Evolutionary conservation across 1,139 yeast species (phyloP), one percentile per base, ranked within the genome.

Genomic region (Taphrina pruni): DNA sequence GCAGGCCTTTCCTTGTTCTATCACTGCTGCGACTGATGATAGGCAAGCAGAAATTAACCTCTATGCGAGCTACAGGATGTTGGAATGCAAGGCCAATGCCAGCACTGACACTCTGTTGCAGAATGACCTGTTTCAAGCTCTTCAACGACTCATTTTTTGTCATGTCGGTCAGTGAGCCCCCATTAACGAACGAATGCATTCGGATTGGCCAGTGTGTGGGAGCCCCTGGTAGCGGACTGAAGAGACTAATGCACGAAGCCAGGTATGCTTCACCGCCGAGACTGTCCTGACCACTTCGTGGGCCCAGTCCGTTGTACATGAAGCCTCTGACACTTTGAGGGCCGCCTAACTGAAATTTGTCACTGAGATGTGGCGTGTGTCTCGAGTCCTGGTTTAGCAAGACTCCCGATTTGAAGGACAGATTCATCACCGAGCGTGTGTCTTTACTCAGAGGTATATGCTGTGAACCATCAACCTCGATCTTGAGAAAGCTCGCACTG

Each of bases 301-400:
- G 97, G 0, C 99, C 99, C 46, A 93, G 77, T 0, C 97, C 96
- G 77, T 90, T 89, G 74, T 87, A 79, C 50, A 83, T 81, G 76
- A 90, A 90, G 0, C 94, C 90, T 64, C 96, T 82, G 1, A 91
- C 86, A 74, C 89, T 96, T 73, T 89, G 89, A 0, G 97, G 89
- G 0, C 97, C 96, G 74, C 95, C 89, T n/a, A 89, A 80, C 73
- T 85, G 86, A 71, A 87, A 82, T 60, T 84, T 78, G 73, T 85
- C 87, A 77, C 81, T 79, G 32, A 80, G 66, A 66, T 76, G 76
- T 1, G 79, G 69, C 39, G 61, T 21, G 64, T 72, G 78, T n/a
- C 78, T 76, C 32, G 67, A 66, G n/a, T 72, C 70, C 41, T 72
- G 68, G 43, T 71, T 66, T 74, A 75, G 76, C 21, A 77, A 69